Evolutionary conservation across 768 basidiomycete genomes (phyloP).

Genomic region (Leccinum olivaceopallidum): DNA sequence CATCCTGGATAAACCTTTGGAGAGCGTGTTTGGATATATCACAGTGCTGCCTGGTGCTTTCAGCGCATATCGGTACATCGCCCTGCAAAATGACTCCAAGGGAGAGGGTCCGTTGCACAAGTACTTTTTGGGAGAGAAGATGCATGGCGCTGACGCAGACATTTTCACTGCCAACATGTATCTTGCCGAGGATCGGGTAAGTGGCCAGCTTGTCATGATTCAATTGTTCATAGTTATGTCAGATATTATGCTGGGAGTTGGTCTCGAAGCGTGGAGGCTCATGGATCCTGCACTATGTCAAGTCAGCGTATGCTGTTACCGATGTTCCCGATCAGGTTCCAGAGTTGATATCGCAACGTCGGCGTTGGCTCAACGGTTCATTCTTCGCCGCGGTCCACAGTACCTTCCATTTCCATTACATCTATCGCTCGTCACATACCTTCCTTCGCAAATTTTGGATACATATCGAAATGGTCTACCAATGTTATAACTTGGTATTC

Average conservation of each 20-base stretch:
- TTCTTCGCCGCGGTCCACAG: conserved; percentile 98
- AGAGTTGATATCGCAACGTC: conserved; percentile 91
- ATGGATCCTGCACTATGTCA: conserved; percentile 96
- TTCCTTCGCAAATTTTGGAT: conserved; percentile 90
- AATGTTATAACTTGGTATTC: conserved; percentile 87
- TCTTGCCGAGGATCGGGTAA: conserved; percentile 82
- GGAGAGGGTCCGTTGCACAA: conserved; percentile 92
- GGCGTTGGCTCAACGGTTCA: conserved; percentile 96
- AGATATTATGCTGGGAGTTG: conserved; percentile 96
- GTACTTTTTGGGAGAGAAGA: conserved; percentile 96
- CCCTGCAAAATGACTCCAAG: conserved; percentile 72
- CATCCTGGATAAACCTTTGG: conserved; percentile 90
- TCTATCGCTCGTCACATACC: conserved; percentile 87
- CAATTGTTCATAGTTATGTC: conserved; percentile 19
- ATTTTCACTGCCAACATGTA: conserved; percentile 98
- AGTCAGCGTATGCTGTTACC: conserved; percentile 88
- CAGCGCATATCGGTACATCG: conserved; percentile 89
- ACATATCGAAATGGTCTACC: conserved; percentile 92
- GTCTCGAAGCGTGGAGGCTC: conserved; percentile 90
- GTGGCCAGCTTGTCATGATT: conserved; percentile 19
- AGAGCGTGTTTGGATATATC: conserved; percentile 91
- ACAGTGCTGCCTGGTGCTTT: conserved; percentile 93
- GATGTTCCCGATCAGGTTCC: conserved; percentile 96
- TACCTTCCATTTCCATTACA: conserved; percentile 90
- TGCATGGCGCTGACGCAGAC: conserved; percentile 85